Evolutionary conservation across 2,329 filamentous ascomycete genomes (phyloP), one percentile per base, ranked within the genome.

Genomic region (Metarhizium brunneum): DNA sequence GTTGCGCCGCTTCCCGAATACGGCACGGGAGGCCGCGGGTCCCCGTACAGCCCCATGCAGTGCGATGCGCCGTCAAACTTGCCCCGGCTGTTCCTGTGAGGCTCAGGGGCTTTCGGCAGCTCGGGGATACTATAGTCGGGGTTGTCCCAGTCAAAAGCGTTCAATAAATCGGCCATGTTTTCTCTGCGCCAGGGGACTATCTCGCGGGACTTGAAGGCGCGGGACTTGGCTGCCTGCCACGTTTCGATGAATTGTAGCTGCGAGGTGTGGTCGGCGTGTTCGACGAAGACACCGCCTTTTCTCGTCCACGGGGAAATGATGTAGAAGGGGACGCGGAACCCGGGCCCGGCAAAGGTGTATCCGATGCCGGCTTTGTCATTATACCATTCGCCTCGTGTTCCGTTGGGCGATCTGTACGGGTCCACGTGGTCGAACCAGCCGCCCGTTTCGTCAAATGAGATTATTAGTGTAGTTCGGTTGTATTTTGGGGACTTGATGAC

Each of bases 291-390:
- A 30, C 78, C 70, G 14, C 73, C 74, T 29, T 77, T 77, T 6
- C 77, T 74, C 0, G 77, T 81, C 72, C 76, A 81, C 0, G 78
- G 78, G 1, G 78, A 80, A 53, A 81, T 69, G 62, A 81, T 78
- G 58, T 76, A 76, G 59, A 79, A 76, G 0, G 78, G 77, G 4
- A 77, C 66, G 13, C 78, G 76, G 76, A 73, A 25, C 66, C 66
- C 64, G 20, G 36, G 10, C 6, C 10, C 36, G 14, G 36, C 8
- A 2, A 40, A 40, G 10, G 14, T 14, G 1, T 40, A 10, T 40
- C 66, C 66, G 8, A 64, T 53, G 25, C 64, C 63, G 47, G 60
- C 64, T 7, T 56, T 42, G 5, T 58, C 59, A 14, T 54, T 56
- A 14, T 59, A 65, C 77, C 78, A 81, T 61, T 81, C 78, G 4